Evolutionary conservation across 1,284 basidiomycete species (phyloP).

Genomic region (Thecaphora frezii): DNA sequence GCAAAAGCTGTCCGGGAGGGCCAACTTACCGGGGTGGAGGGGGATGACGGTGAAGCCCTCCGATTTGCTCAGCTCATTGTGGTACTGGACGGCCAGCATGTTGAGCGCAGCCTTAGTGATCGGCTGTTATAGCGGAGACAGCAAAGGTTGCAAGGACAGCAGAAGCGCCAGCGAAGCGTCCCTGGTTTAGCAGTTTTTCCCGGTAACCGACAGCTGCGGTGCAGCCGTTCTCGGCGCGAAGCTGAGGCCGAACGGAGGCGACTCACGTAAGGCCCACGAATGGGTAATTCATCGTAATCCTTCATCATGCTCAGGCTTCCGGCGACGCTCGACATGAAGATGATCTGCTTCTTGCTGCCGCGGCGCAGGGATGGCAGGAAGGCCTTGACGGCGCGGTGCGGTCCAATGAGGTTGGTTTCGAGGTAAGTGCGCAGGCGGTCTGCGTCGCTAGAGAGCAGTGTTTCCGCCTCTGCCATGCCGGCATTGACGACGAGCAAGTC

Average conservation of each 20-base stretch:
- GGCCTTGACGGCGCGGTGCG: conserved; percentile 5
- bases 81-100: conserved; percentile 5
- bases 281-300: too few relatives aligned
- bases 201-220: too few relatives aligned
- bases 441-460: conserved; percentile 1
- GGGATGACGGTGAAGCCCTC: conserved; percentile 13
- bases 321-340: conserved; percentile 6
- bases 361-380: conserved; percentile 9
- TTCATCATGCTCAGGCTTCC: conserved; percentile 2
- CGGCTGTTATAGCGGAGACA: conserved; percentile 1
- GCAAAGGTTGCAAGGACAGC: conserved; percentile 1
- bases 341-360: conserved; percentile 7
- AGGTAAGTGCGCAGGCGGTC: conserved; percentile 1
- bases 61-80: conserved; percentile 8
- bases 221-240: too few relatives aligned
- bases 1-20: not conserved
- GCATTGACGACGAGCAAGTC: conserved; percentile 12
- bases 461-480: conserved; percentile 5
- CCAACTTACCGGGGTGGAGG: conserved; percentile 7
- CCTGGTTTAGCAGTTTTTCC: too few relatives aligned
- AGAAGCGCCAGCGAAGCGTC: too few relatives aligned
- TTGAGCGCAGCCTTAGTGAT: conserved; percentile 15
- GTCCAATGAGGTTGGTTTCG: conserved; percentile 11
- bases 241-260: too few relatives aligned
- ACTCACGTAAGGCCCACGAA: too few relatives aligned